Conservation (phyloP, 345 rosid genomes). For the Conringia planisiliqua region DNA sequence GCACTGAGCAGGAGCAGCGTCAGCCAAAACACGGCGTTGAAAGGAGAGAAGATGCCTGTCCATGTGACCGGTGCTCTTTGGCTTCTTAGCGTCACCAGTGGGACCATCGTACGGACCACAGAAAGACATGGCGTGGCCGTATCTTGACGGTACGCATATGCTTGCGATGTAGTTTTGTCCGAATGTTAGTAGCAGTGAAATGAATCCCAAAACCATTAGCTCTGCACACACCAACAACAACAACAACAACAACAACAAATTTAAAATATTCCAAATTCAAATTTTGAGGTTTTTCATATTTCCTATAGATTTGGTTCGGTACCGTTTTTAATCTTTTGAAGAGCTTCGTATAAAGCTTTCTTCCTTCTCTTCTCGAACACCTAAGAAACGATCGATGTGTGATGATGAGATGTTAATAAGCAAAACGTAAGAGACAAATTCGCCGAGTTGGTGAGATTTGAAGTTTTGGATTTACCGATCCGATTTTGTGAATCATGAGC, state of each 20-base stretch:
- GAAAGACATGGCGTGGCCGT: conserved; percentile 75
- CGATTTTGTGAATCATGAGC: conserved; percentile 54
- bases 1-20: conserved; percentile 1
- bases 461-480: conserved; percentile 35
- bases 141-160: conserved; percentile 52
- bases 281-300: not conserved
- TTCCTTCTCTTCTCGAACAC: conserved; percentile 46
- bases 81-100: not conserved
- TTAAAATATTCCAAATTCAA: not conserved
- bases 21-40: conserved; percentile 41
- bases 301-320: not conserved
- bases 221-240: conserved; percentile 38
- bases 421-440: not conserved
- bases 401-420: not conserved
- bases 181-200: conserved; percentile 76
- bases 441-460: not conserved
- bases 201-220: conserved; percentile 95
- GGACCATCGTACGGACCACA: conserved; percentile 41
- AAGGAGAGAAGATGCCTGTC: conserved; percentile 20
- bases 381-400: conserved; percentile 33
- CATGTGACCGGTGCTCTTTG: conserved; percentile 8
- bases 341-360: conserved; percentile 76
- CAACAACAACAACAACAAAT: not conserved
- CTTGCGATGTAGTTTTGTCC: conserved; percentile 69
- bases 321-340: conserved; percentile 82